Conservation (phyloP, 1,139 yeast genomes). For the Blastobotrys malaysiensis region DNA sequence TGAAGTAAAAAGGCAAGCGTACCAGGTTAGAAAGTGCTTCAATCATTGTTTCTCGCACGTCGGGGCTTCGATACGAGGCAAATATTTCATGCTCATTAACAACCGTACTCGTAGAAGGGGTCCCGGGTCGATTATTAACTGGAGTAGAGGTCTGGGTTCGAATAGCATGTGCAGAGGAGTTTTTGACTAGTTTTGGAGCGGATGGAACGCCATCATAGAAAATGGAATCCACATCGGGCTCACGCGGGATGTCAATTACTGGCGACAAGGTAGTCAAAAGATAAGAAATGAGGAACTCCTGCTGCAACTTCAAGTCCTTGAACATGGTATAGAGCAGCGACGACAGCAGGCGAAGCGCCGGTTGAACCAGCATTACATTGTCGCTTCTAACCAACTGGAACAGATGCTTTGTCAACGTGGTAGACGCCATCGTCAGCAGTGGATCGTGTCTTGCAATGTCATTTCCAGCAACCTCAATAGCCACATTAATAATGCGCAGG, state of each 20-base stretch:
- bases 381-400: constrained; percentile 75
- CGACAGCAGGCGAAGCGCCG: constrained; percentile 70
- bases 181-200: constrained; percentile 32
- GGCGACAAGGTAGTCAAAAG: constrained; percentile 37
- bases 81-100: constrained; percentile 13
- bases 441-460: constrained; percentile 62
- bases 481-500: constrained; percentile 64
- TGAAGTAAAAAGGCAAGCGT: constrained; percentile 72
- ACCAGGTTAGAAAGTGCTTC: constrained; percentile 79
- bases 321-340: constrained; percentile 42
- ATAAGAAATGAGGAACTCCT: constrained; percentile 38
- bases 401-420: constrained; percentile 75
- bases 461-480: constrained; percentile 76
- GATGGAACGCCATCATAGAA: constrained; percentile 40
- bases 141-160: constrained; percentile 20
- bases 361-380: constrained; percentile 59
- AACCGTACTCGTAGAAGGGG: constrained; percentile 19
- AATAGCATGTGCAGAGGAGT: constrained; percentile 21
- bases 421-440: constrained; percentile 63
- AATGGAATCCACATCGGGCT: constrained; percentile 36
- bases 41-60: constrained; percentile 70
- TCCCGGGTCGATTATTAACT: constrained; percentile 8
- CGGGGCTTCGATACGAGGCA: constrained; percentile 30
- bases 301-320: constrained; percentile 36
- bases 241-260: constrained; percentile 36